phyloP scores from a whole-genome alignment of 495 filamentous ascomycete genomes.

The Annulohypoxylon maeteangense region DNA sequence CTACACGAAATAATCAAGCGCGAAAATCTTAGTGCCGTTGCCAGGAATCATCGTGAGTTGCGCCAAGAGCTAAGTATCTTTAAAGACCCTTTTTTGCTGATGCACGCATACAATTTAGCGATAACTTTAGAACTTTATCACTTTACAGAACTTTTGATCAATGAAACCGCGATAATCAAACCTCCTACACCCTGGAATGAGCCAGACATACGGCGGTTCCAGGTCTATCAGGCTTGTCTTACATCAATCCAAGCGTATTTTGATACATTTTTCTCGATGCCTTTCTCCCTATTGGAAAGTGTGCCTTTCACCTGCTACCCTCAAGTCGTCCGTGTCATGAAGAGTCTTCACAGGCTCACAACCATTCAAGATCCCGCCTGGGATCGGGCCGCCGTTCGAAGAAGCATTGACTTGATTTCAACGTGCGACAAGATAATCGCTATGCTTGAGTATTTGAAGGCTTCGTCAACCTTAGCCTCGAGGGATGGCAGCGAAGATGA shows the following conservation, averaged over 20 bases:
- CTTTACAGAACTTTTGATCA: constrained; percentile 56
- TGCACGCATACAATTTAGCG: constrained; percentile 38
- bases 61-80: neutral
- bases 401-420: constrained; percentile 46
- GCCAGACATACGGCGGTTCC: constrained; percentile 46
- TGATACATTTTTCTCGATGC: constrained; percentile 46
- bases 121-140: constrained; percentile 51
- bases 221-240: constrained; percentile 46
- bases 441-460: constrained; percentile 30
- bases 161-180: constrained; percentile 54
- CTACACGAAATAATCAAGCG: constrained; percentile 50
- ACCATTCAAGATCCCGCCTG: constrained; percentile 51
- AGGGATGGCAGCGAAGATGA: constrained; percentile 27
- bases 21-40: constrained; percentile 47
- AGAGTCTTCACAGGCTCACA: constrained; percentile 45
- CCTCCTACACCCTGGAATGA: constrained; percentile 2
- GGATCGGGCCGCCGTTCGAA: constrained; percentile 45
- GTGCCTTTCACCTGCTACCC: constrained; percentile 48
- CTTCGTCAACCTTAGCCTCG: constrained; percentile 12
- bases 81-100: neutral
- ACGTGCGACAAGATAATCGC: constrained; percentile 45
- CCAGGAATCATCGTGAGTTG: constrained; percentile 56
- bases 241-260: constrained; percentile 39
- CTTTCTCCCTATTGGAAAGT: constrained; percentile 38
- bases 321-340: constrained; percentile 45